Evolutionary conservation across 805 yeast genomes (phyloP), one percentile per base, ranked within the genome.

Genomic region (Metschnikowia kunwiensis): DNA sequence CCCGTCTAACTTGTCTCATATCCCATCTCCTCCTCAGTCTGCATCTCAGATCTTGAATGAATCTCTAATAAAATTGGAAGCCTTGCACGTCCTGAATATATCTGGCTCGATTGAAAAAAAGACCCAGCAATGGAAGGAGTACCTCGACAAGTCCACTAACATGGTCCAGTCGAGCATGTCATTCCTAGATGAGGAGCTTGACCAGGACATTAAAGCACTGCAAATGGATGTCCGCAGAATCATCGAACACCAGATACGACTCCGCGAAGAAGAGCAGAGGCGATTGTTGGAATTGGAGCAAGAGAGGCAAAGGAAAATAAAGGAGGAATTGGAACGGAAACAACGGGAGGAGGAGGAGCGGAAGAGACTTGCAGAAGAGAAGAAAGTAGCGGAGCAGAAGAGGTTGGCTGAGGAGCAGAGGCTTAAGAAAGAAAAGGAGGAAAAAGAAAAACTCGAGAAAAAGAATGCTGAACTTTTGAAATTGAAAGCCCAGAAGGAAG

Each of bases 401-500:
- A 31, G 20, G 6, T 25, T 18, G 12, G 37, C 36, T 5, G 39
- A 50, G 30, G 33, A 42, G 38, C 38, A 31, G 20, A 34, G 29
- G 23, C 27, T 28, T 13, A 41, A 40, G 22, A 34, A 43, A 45
- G 38, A 42, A 28, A 57, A 55, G 30, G 49, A 49, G 36, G 42
- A 42, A 26, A 32, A 31, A 29, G 43, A 38, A 9, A 22, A 30
- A 26, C 27, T 44, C 9, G 47, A 55, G 42, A 49, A 51, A 30
- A 30, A 42, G 37, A 41, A 44, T 26, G 35, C 30, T 17, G 43
- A 44, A 14, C 16, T 30, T 24, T 49, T 48, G 33, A 40, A 41
- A 29, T 46, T 46, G 23, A 32, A 43, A 36, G 42, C 30, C 3
- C 33, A 46, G 33, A 45, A 42, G 22, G 50, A 47, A 29, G 30